phyloP scores from a whole-genome alignment of 1,139 yeast species.

The Geotrichum klebahnii region DNA sequence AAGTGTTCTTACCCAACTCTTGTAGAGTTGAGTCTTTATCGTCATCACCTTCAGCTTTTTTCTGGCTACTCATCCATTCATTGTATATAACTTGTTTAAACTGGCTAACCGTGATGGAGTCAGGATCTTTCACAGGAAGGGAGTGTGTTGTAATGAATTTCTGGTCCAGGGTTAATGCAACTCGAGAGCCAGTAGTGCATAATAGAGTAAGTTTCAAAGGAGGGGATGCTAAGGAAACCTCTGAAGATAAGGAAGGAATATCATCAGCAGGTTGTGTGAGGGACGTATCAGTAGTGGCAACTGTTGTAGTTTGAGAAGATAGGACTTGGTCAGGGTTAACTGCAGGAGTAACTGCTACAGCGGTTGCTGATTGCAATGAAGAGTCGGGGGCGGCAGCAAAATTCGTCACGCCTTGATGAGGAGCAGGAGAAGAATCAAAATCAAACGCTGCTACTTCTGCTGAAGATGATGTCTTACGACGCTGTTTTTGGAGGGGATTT shows the following conservation, averaged over 20 bases:
- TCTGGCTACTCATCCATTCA: conserved; percentile 17
- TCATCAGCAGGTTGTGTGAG: background rate
- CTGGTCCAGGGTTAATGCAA: conserved; percentile 26
- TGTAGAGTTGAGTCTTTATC: background rate
- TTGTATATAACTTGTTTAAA: conserved; percentile 27
- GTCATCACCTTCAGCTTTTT: conserved; percentile 2
- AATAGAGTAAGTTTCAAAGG: conserved; percentile 29
- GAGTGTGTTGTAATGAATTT: conserved; percentile 26
- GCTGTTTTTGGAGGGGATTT: background rate
- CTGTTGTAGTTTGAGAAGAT: background rate
- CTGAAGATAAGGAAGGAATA: conserved; percentile 10
- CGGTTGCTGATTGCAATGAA: background rate
- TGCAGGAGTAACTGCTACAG: no score
- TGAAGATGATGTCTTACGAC: background rate
- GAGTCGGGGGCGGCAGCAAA: background rate
- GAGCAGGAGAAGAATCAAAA: background rate
- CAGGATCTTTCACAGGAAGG: conserved; percentile 25
- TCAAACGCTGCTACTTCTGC: background rate
- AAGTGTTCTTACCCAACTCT: background rate
- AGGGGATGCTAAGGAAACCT: conserved; percentile 8
- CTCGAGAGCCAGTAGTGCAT: conserved; percentile 31
- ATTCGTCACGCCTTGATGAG: background rate
- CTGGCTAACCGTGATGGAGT: conserved; percentile 26
- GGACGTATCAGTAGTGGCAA: background rate
- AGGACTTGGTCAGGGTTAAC: background rate